Percentiles rank a stretch among this genome's conserved stretches.
phyloP scores from a whole-genome alignment of 768 basidiomycete genomes.

The Leccinellum rugosiceps region DNA sequence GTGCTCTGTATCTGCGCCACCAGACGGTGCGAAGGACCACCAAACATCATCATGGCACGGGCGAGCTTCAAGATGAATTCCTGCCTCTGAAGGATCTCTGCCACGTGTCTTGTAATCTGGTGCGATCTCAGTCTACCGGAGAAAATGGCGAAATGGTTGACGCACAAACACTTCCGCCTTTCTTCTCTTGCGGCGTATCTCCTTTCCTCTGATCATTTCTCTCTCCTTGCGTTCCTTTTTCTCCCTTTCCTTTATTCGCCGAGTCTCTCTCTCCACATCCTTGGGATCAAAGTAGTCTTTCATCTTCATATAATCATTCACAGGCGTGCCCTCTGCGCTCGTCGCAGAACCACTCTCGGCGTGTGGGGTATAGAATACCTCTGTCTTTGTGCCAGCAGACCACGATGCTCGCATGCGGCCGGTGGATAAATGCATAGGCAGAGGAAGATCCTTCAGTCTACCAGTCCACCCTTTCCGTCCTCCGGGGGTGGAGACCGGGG shows the following conservation, averaged over 20 bases:
- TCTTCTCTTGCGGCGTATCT: slow-evolving; percentile 53
- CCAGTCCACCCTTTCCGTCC: slow-evolving; percentile 33
- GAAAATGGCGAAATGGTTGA: slow-evolving; percentile 3
- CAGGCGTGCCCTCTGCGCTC: slow-evolving; percentile 19
- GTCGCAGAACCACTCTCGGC: slow-evolving; percentile 20
- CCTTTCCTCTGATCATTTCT: slow-evolving; percentile 30
- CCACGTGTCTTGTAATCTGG: slow-evolving; percentile 81
- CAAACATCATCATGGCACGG: slow-evolving; percentile 88
- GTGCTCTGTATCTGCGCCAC: slow-evolving; percentile 80
- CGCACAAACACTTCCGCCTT: slow-evolving; percentile 76
- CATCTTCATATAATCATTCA: slow-evolving; percentile 19
- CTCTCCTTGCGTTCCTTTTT: slow-evolving; percentile 38
- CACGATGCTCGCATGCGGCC: slow-evolving; percentile 14
- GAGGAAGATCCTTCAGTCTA: slow-evolving; percentile 40
- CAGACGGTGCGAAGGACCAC: slow-evolving; percentile 78
- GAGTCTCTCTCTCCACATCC: slow-evolving; percentile 26
- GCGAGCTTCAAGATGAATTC: slow-evolving; percentile 83
- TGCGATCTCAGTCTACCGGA: not conserved
- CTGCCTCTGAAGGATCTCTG: slow-evolving; percentile 76
- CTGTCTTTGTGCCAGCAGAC: slow-evolving; percentile 7
- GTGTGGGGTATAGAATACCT: not conserved
- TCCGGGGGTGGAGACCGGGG: slow-evolving; percentile 3
- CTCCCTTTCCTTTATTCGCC: slow-evolving; percentile 16
- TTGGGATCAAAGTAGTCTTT: slow-evolving; percentile 32
- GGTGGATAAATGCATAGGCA: slow-evolving; percentile 16